Conservation (phyloP, 768 basidiomycete genomes). For the Phaeotremella fagi region DNA sequence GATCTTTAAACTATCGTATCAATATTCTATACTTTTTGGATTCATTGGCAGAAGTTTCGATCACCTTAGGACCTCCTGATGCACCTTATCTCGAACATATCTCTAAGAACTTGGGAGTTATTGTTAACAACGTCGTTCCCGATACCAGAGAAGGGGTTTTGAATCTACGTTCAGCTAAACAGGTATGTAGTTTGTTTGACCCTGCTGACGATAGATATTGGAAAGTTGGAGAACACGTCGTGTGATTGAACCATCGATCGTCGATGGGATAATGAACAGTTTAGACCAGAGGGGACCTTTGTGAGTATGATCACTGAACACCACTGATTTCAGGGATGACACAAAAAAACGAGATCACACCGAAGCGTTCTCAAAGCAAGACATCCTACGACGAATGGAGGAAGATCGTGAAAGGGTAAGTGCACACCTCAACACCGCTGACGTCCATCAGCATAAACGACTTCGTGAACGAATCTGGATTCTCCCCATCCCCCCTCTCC, state of each 20-base stretch:
- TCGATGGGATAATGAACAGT: constrained; percentile 63
- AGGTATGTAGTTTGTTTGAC: constrained; percentile 54
- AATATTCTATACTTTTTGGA: constrained; percentile 90
- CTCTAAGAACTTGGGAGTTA: constrained; percentile 67
- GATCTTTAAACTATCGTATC: constrained; percentile 81
- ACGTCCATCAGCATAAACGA: constrained; percentile 64
- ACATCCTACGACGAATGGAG: constrained; percentile 79
- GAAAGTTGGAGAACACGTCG: constrained; percentile 85
- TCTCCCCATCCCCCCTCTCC: constrained; percentile 47
- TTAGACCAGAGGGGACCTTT: constrained; percentile 33
- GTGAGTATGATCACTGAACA: constrained; percentile 9
- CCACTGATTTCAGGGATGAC: background rate
- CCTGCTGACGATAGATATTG: constrained; percentile 60
- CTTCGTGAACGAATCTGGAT: constrained; percentile 82
- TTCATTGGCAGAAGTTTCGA: constrained; percentile 54
- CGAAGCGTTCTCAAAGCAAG: constrained; percentile 56
- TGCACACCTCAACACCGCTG: constrained; percentile 2
- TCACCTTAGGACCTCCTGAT: constrained; percentile 42
- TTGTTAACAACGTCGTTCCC: constrained; percentile 82
- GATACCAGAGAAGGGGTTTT: constrained; percentile 79
- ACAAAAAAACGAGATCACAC: constrained; percentile 29
- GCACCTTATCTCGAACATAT: constrained; percentile 71
- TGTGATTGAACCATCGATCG: constrained; percentile 68
- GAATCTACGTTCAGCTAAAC: constrained; percentile 80
- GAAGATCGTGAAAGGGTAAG: constrained; percentile 75